A percentile compares a stretch with the other conserved stretches of the same genome.
Conservation (phyloP, 108 stramenopile genomes). For the Nannochloropsis oceanica region DNA sequence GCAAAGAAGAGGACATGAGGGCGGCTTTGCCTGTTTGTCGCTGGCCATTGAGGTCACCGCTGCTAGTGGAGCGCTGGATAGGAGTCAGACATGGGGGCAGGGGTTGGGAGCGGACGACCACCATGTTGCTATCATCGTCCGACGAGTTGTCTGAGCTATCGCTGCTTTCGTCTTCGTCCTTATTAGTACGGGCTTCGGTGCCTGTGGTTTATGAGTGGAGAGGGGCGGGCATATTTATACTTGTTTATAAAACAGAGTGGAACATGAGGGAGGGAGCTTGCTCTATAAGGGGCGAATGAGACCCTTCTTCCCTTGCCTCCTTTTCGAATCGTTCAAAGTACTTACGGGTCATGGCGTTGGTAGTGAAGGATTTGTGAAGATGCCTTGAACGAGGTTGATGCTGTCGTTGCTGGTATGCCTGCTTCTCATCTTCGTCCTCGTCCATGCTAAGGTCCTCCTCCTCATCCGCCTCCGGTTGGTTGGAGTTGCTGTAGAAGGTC, state of each 20-base stretch:
- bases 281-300: too few species aligned
- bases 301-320: neutral
- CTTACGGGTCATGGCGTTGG: too few species aligned
- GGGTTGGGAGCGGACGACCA: neutral
- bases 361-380: neutral
- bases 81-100: neutral
- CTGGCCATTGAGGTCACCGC: neutral
- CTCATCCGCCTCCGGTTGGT: neutral
- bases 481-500: neutral
- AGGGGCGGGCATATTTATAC: too few species aligned
- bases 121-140: neutral
- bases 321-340: neutral
- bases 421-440: neutral
- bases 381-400: neutral
- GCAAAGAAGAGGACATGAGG: too few species aligned
- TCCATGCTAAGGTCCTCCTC: neutral
- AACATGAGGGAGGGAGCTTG: too few species aligned
- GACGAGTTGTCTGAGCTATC: neutral
- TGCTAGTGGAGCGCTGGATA: neutral
- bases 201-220: neutral
- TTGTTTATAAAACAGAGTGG: too few species aligned
- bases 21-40: too few species aligned
- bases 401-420: neutral
- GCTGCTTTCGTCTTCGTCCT: neutral
- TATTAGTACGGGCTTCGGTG: neutral